A percentile compares a stretch with the other conserved stretches of the same genome.
Conservation (phyloP, 495 filamentous ascomycete species). For the Hypoxylon crocopeplum region DNA sequence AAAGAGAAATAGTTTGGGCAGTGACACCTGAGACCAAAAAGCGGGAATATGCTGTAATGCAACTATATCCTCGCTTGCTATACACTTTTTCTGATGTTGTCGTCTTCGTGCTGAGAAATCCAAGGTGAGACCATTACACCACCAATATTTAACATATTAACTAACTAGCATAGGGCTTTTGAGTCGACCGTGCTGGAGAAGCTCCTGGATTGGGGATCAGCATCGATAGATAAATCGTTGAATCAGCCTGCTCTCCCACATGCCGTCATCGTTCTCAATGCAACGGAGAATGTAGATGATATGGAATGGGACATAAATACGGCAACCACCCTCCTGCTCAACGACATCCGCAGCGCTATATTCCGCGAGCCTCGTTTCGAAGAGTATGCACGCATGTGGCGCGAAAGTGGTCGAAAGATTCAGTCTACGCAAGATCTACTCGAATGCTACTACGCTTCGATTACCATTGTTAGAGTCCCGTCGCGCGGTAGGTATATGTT, state of each 20-base stretch:
- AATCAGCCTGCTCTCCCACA: conserved; percentile 60
- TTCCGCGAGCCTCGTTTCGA: too few relatives aligned
- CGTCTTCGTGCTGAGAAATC: conserved; percentile 53
- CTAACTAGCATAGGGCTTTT: conserved; percentile 17
- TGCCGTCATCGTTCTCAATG: conserved; percentile 58
- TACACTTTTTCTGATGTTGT: conserved; percentile 59
- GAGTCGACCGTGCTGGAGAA: conserved; percentile 40
- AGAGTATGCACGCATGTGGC: too few relatives aligned
- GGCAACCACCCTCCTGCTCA: conserved; percentile 45
- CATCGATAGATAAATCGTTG: conserved; percentile 51
- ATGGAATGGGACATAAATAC: conserved; percentile 47
- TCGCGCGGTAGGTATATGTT: too few relatives aligned
- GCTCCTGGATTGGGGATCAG: conserved; percentile 42
- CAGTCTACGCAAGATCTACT: too few relatives aligned
- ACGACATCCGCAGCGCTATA: conserved; percentile 48
- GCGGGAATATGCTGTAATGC: conserved; percentile 45
- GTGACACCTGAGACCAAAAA: conserved; percentile 36
- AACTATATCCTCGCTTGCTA: conserved; percentile 57
- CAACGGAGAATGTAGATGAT: conserved; percentile 45
- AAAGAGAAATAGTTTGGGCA: conserved; percentile 42
- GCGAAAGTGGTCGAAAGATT: too few relatives aligned
- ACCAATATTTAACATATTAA: background rate
- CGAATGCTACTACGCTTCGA: conserved; percentile 9
- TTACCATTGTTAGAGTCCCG: too few relatives aligned
- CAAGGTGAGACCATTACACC: conserved; percentile 1